Evolutionary conservation across 495 filamentous ascomycete genomes (phyloP), one percentile per base, ranked within the genome.

Genomic region (Barbatosphaeria neglecta): DNA sequence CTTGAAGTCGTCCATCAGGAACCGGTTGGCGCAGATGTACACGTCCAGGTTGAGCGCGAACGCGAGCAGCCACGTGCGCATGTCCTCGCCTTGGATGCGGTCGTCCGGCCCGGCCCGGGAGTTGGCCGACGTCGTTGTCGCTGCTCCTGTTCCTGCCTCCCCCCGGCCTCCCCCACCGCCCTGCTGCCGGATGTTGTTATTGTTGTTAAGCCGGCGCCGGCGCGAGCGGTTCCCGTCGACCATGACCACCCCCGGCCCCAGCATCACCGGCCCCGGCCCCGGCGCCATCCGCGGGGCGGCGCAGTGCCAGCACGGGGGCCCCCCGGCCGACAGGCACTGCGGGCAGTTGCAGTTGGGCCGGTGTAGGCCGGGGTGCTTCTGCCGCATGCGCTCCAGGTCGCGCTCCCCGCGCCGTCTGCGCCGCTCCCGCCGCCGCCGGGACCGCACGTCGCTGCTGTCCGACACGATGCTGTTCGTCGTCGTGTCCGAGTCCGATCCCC

Each of bases 281-380:
- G 62, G 63, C 1, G 61, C 63, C 18, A 55, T 43, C 37, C 67
- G 60, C 6, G 66, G 59, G 2, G 65, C 67, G n/a, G 56, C 57
- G 52, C 69, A 72, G 41, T 60, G 60, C 67, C 69, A 72, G 42
- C 69, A 72, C 0, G 65, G 61, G 1, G 66, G 65, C 1, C 66
- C 62, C 5, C 50, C 45, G 13, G 54, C 50, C 15, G 51, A 45
- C 18, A 61, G 49, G 41, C 68, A 72, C 11, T 63, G 57, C 7
- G 60, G 62, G 24, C 68, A 72, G 31, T 49, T 52, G 50, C 69
- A 72, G 52, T 62, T 63, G 3, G 65, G 65, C 6, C 67, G 60
- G 40, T 72, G 69, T 6, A 55, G 17, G 9, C 65, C 66, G 24
- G 63, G 66, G 28, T 69, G 58, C 41, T 70, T 70, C 22, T 62